Percentiles rank a stretch among this genome's conserved stretches.
Evolutionary conservation across 176 grass and related monocot genomes (phyloP).

Genomic region (Melocanna baccifera): DNA sequence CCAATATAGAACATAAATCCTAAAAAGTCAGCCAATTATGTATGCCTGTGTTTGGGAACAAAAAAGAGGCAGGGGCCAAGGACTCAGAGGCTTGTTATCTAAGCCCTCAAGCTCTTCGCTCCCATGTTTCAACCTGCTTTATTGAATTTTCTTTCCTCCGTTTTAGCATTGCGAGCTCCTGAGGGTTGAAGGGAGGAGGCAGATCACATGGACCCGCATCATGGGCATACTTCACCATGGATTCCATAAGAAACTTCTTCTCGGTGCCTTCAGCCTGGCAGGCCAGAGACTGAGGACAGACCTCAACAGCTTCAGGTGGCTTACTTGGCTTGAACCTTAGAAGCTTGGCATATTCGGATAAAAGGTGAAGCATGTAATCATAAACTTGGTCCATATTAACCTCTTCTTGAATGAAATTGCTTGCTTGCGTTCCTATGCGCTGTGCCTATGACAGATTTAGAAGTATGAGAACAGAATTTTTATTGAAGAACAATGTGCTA

Average conservation of each 20-base stretch:
- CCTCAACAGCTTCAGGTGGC: constrained; percentile 49
- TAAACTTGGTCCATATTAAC: constrained; percentile 77
- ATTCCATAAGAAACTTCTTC: constrained; percentile 76
- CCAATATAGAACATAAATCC: not conserved
- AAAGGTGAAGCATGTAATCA: constrained; percentile 87
- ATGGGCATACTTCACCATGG: constrained; percentile 43
- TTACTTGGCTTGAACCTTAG: constrained; percentile 69
- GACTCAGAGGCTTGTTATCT: constrained; percentile 2
- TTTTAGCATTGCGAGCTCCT: constrained; percentile 47
- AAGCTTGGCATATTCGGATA: constrained; percentile 81
- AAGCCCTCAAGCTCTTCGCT: constrained; percentile 29
- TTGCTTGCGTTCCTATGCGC: constrained; percentile 71
- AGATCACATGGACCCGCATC: constrained; percentile 55
- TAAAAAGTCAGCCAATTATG: not conserved
- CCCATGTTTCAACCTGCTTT: constrained; percentile 72
- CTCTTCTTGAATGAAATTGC: constrained; percentile 60
- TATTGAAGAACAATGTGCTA: not conserved
- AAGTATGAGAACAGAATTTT: constrained; percentile 24
- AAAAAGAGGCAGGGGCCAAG: too few relatives aligned
- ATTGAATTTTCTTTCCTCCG: constrained; percentile 56
- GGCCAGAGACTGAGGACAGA: constrained; percentile 79
- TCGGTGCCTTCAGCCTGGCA: constrained; percentile 45
- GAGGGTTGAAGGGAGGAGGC: constrained; percentile 46
- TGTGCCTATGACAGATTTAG: constrained; percentile 46
- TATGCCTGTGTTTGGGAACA: not conserved